Evolutionary conservation across 2,329 filamentous ascomycete species (phyloP).

Genomic region (Fusarium hostae): DNA sequence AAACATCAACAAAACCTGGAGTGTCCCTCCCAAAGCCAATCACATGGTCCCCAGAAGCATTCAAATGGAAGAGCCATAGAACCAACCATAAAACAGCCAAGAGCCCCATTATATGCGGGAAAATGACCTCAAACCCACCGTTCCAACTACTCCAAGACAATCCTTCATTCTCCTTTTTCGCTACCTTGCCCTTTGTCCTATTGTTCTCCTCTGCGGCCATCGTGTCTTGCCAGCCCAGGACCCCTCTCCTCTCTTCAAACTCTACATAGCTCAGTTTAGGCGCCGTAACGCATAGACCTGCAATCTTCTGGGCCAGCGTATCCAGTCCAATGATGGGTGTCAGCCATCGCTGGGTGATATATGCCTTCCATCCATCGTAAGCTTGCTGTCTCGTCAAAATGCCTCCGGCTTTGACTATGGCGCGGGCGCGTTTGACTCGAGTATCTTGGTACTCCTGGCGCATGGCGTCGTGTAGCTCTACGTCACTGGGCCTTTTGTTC

Average conservation of each 20-base stretch:
- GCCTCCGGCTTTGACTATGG: not conserved
- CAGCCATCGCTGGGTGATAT: not conserved
- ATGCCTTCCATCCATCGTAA: not conserved
- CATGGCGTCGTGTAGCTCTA: not conserved
- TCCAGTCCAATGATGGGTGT: not conserved
- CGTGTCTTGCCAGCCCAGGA: not conserved
- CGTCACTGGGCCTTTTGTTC: not conserved
- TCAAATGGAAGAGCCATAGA: not conserved
- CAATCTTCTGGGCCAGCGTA: not conserved
- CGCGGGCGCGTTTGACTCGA: not conserved
- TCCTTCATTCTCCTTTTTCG: not conserved
- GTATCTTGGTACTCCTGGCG: not conserved
- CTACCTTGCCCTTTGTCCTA: not conserved
- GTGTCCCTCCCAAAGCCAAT: not conserved
- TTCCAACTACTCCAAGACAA: not conserved
- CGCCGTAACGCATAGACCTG: not conserved
- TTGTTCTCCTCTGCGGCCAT: not conserved
- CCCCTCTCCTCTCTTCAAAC: not conserved
- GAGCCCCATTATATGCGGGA: not conserved
- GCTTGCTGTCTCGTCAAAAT: not conserved
- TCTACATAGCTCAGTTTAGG: not conserved
- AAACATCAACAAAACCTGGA: not conserved
- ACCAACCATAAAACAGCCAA: not conserved
- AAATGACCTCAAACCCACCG: not conserved
- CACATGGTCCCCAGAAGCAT: not conserved